Evolutionary conservation across 768 basidiomycete genomes (phyloP).

Genomic region (Naganishia friedmannii): DNA sequence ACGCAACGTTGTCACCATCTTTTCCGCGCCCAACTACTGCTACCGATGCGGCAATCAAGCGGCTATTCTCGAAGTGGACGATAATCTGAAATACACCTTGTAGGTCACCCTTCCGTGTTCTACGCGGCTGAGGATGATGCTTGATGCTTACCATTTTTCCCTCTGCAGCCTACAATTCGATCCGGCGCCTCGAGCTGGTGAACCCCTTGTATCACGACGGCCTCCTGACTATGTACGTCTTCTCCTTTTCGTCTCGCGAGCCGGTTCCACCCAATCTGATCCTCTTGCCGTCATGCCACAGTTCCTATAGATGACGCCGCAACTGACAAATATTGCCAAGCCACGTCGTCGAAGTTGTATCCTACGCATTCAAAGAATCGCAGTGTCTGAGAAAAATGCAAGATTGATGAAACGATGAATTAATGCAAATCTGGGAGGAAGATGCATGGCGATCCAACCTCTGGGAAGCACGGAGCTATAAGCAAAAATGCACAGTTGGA

Average conservation of each 20-base stretch:
- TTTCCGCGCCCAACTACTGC: conserved; percentile 53
- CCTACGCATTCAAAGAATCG: too few species aligned
- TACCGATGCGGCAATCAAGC: conserved; percentile 99
- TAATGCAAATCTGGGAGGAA: too few species aligned
- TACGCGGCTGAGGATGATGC: too few species aligned
- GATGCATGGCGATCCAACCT: too few species aligned
- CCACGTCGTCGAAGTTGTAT: too few species aligned
- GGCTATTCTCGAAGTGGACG: conserved; percentile 98
- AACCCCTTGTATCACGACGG: conserved; percentile 79
- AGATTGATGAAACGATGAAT: too few species aligned
- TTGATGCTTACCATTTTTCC: too few species aligned
- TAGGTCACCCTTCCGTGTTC: too few species aligned
- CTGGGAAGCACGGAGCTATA: too few species aligned
- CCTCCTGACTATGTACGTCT: conserved; percentile 49
- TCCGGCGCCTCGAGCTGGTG: conserved; percentile 96
- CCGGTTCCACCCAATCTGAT: background rate
- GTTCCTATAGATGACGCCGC: conserved; percentile 28
- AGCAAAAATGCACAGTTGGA: too few species aligned
- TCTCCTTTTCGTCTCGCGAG: background rate
- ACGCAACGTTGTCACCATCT: conserved; percentile 66
- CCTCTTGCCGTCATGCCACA: background rate
- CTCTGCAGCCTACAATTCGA: conserved; percentile 90
- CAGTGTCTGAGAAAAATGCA: too few species aligned
- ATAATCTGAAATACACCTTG: conserved; percentile 57
- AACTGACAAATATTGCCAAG: too few species aligned